These are phyloP conservation scores for Trichoderma reesei DNA, from an alignment of 495 filamentous ascomycete genomes.

Conservation along the genomic window DNA sequence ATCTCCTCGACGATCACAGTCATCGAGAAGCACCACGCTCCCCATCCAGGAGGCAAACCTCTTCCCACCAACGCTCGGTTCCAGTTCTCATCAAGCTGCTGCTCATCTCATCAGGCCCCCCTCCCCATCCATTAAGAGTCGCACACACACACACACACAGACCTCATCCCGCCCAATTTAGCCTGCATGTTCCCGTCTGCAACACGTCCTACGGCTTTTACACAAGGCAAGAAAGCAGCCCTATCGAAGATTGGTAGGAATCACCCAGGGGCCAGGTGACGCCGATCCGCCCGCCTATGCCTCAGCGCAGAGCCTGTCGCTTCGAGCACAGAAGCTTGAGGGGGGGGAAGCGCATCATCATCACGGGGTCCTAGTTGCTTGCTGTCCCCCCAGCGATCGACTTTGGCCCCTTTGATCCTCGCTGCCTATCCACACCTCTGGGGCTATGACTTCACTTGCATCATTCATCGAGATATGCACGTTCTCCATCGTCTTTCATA, in stretches of 20 bases:
- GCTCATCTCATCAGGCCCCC: too few relatives aligned
- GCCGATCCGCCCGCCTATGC: background rate
- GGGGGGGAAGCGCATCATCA: too few relatives aligned
- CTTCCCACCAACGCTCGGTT: constrained; percentile 3
- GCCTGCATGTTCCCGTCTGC: too few relatives aligned
- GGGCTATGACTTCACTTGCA: constrained; percentile 4
- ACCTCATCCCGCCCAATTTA: too few relatives aligned
- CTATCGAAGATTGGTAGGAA: too few relatives aligned
- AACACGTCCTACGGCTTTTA: too few relatives aligned
- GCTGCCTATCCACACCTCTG: background rate
- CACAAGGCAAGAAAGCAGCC: background rate
- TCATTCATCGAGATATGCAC: background rate
- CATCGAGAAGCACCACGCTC: too few relatives aligned
- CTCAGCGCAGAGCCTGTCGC: background rate
- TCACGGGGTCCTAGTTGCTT: background rate
- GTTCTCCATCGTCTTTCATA: background rate
- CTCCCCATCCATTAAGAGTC: too few relatives aligned
- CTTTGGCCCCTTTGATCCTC: background rate
- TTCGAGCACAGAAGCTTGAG: background rate
- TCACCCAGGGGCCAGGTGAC: constrained; percentile 1
- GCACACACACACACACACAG: too few relatives aligned
- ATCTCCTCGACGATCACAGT: too few relatives aligned
- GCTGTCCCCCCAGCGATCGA: background rate
- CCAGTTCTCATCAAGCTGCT: too few relatives aligned
- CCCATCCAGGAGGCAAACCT: background rate